Base-by-base conservation (phyloP, 768 basidiomycete species). In the Mycena alexandri region DNA sequence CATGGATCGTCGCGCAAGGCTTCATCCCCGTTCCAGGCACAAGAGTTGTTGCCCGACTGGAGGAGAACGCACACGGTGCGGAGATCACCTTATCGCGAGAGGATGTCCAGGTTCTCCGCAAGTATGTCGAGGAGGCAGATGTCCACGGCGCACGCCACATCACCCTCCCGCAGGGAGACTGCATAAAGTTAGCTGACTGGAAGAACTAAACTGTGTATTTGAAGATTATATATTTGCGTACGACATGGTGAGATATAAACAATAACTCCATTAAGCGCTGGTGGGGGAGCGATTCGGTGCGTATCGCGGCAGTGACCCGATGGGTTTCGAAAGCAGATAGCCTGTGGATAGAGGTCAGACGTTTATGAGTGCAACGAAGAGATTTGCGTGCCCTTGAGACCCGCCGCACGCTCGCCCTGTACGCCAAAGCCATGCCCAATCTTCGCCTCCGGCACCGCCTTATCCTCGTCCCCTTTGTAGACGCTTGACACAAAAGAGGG, bases 341-440 rank as follows among this genome's bases (percentile, higher is more conserved):
- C 86, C 85, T 85, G 54, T 16, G 48, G 34, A 66, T 12, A 61
- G 36, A 57, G 73, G 47, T 56, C 36, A 55, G 62, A 41, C 22
- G n/a, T 22, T 47, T 11, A n/a, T 44, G n/a, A 25, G n/a, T 2
- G 7, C 25, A 29, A 59, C 42, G 25, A 50, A 29, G 42, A 42
- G 68, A 70, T 76, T 33, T 6, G 25, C 77, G 36, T 63, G 79
- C 91, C 92, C 73, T 81, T 87, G 72, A 88, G 77, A 11, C 82
- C 88, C 12, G 91, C 92, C 58, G 86, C 85, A 78, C 91, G 92
- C 79, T 94, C 91, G 5, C 88, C 93, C 72, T 92, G 90, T 65
- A 89, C 84, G 43, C 93, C 93, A 72, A 95, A 95, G n/a, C 93
- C 92, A 68, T 89, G 87, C 13, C 90, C 87, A 57, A 83, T 79